These are phyloP conservation scores for Iodosphaeria phyllophila DNA, from an alignment of 2,329 filamentous ascomycete species.

Conservation along the genomic window DNA sequence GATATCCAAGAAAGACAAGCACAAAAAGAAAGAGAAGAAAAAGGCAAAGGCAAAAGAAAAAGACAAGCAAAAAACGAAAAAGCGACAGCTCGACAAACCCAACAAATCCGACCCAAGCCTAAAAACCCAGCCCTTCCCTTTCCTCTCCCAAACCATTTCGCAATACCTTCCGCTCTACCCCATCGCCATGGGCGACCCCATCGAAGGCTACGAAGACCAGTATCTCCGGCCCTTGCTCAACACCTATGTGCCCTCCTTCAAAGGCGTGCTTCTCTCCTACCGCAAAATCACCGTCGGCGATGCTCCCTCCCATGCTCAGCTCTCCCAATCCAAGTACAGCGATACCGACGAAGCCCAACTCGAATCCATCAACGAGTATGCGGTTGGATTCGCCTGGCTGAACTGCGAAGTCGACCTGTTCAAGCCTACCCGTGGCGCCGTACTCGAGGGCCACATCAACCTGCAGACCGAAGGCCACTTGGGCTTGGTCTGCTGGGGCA, in stretches of 20 bases:
- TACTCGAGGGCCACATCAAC: conserved; percentile 66
- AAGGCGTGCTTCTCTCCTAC: conserved; percentile 60
- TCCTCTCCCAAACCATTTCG: conserved; percentile 62
- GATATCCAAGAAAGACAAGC: conserved; percentile 6
- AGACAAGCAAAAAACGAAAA: conserved; percentile 4
- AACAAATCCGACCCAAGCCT: conserved; percentile 4
- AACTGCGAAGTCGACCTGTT: conserved; percentile 78
- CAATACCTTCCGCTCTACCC: conserved; percentile 64
- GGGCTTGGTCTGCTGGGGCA: conserved; percentile 73
- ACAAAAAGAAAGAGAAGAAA: conserved; percentile 5
- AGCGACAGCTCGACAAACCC: conserved; percentile 1
- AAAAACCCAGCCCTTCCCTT: conserved; percentile 37
- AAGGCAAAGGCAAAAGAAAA: conserved; percentile 10
- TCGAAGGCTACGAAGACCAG: conserved; percentile 54
- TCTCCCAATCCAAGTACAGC: conserved; percentile 28
- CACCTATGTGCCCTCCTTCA: conserved; percentile 54
- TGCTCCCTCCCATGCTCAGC: conserved; percentile 27
- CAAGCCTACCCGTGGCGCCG: conserved; percentile 51
- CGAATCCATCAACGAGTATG: conserved; percentile 58
- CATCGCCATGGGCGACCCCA: conserved; percentile 46
- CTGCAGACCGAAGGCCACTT: conserved; percentile 79
- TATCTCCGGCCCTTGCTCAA: conserved; percentile 59
- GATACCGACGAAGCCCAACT: conserved; percentile 24
- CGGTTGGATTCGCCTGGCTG: conserved; percentile 71
- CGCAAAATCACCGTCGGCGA: conserved; percentile 48